phyloP scores from a whole-genome alignment of 768 basidiomycete species.

The Tulasnella sp. region DNA sequence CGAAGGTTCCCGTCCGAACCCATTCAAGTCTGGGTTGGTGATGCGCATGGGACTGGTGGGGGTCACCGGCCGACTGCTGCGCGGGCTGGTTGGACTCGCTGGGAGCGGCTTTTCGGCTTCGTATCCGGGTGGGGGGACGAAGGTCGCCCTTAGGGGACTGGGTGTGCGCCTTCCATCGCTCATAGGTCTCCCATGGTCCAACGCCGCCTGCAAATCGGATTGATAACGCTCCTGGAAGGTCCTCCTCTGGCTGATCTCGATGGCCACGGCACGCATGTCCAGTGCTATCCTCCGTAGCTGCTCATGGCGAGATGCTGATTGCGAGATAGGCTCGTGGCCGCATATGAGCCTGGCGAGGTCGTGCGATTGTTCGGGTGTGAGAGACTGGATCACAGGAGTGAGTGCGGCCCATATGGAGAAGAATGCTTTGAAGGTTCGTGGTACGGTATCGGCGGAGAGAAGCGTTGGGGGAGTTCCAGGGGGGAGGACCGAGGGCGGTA shows the following conservation, averaged over 20 bases:
- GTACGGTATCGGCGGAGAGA: slow-evolving; percentile 70
- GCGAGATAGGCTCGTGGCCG: slow-evolving; percentile 53
- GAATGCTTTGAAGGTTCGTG: slow-evolving; percentile 66
- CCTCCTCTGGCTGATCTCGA: slow-evolving; percentile 82
- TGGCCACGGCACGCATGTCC: slow-evolving; percentile 80
- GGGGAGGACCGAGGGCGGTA: slow-evolving; percentile 54
- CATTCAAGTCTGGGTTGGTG: slow-evolving; percentile 20
- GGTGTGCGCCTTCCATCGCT: slow-evolving; percentile 29
- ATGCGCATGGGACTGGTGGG: slow-evolving; percentile 11
- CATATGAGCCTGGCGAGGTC: slow-evolving; percentile 85
- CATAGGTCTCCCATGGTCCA: slow-evolving; percentile 60
- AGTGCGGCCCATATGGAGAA: slow-evolving; percentile 71
- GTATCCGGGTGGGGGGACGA: slow-evolving; percentile 73
- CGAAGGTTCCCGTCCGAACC: neutral
- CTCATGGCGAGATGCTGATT: slow-evolving; percentile 46
- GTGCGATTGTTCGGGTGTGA: slow-evolving; percentile 68
- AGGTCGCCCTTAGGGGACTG: slow-evolving; percentile 57
- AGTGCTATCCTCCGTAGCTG: slow-evolving; percentile 67
- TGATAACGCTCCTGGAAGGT: slow-evolving; percentile 83
- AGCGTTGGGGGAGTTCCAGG: slow-evolving; percentile 51
- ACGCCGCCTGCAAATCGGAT: slow-evolving; percentile 72
- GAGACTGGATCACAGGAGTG: slow-evolving; percentile 65
- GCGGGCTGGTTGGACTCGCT: slow-evolving; percentile 22
- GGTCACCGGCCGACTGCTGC: slow-evolving; percentile 24
- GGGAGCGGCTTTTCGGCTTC: slow-evolving; percentile 42